phyloP scores from a whole-genome alignment of 352 stramenopile species.

The Phytophthora hybrid region DNA sequence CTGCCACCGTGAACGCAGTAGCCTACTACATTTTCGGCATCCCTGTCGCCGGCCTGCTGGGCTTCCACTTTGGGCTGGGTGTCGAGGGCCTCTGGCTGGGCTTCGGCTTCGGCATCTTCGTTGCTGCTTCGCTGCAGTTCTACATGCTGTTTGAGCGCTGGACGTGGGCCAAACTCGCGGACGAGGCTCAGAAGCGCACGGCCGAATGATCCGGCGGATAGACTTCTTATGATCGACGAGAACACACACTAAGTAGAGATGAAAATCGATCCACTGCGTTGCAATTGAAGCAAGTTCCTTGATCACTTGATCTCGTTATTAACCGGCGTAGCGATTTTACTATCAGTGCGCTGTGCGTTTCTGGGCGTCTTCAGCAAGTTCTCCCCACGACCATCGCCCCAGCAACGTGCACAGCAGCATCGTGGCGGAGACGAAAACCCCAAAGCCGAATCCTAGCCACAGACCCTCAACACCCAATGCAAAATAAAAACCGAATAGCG shows the following conservation, averaged over 20 bases:
- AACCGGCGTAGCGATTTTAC: neutral
- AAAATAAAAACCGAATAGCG: constrained; percentile 59
- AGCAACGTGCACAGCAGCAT: constrained; percentile 24
- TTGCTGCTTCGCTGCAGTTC: constrained; percentile 44
- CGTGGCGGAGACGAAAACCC: constrained; percentile 37
- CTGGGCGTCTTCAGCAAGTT: constrained; percentile 47
- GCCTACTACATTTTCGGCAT: constrained; percentile 85
- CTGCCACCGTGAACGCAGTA: constrained; percentile 68
- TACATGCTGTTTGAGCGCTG: constrained; percentile 49
- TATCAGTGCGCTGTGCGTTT: constrained; percentile 32
- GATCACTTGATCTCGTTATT: too few relatives aligned
- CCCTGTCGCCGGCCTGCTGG: constrained; percentile 65
- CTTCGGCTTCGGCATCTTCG: constrained; percentile 56
- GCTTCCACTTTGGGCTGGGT: constrained; percentile 53
- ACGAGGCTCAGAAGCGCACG: constrained; percentile 51
- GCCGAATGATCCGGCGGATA: constrained; percentile 31
- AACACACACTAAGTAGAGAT: constrained; percentile 11
- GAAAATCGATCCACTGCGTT: neutral
- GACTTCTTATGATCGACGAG: constrained; percentile 4
- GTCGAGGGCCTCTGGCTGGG: constrained; percentile 70
- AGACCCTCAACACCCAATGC: constrained; percentile 66
- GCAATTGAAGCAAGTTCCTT: too few relatives aligned
- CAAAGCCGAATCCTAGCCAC: constrained; percentile 80
- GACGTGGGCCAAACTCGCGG: constrained; percentile 48
- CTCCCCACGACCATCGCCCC: constrained; percentile 38